Evolutionary conservation across 176 grass and related monocot species (phyloP), one percentile per base, ranked within the genome.

Genomic region (Echinochloa phyllopogon): DNA sequence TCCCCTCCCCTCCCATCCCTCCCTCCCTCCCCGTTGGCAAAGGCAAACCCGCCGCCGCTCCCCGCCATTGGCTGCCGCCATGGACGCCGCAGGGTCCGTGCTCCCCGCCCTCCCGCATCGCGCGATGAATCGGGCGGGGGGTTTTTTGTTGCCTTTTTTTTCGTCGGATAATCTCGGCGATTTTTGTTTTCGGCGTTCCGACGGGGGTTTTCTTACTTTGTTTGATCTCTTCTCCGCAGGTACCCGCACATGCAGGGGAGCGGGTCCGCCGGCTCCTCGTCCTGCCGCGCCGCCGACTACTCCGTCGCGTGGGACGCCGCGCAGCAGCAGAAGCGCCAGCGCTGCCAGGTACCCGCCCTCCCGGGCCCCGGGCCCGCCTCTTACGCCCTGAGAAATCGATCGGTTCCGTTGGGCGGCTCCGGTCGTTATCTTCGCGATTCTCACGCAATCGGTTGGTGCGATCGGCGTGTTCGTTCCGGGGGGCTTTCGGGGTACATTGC

Each of bases 321-420:
- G 82, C 82, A 85, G 49, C 69, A 74, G 50, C 87, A 89, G 87
- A 89, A 89, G 33, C 87, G 87, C n/a, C 87, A 89, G 87, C 82
- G 87, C 60, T 89, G 87, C 82, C 82, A 89, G 82, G 87, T 89
- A 88, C 39, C 55, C 41, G 9, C 11, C 61, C 60, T 18, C n/a
- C 52, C 20, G n/a, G 23, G 9, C 0, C 10, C 38, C 8, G 6
- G 61, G 3, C 21, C 73, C 72, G 10, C n/a, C 49, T 62, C 63
- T 38, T 55, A 5, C 50, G 71, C 18, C 15, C 50, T 20, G 17
- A 16, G 47, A 83, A 7, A 45, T 37, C 17, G 16, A 6, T 50
- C 45, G 36, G 27, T 23, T 21, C 24, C 4, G 68, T 74, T 65
- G 21, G 75, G 44, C 48, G 14, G 25, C 37, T 74, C 60, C 27